Base-by-base conservation (phyloP, 352 stramenopile genomes). In the Detonula confervacea region DNA sequence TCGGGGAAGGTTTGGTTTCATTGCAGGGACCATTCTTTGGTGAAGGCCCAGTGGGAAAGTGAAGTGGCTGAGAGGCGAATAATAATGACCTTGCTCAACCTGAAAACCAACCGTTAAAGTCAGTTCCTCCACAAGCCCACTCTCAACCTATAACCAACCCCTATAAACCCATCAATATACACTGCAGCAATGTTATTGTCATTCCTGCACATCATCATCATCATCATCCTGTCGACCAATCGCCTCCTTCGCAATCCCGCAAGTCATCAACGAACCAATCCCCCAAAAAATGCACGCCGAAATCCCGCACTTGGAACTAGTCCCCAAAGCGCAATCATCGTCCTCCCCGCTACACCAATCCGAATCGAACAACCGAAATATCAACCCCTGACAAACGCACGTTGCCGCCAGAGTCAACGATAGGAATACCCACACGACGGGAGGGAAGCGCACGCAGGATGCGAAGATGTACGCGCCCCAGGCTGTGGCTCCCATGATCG, bases 231-330 rank as follows among this genome's bases (percentile, higher is more conserved):
- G 24, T 14, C 49, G 24, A 66, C 66, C 66, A 14, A 52, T 24
- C 1, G 52, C 54, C 25, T 75, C 66, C 30, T 67, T 75, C 16
- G 52, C 66, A 11, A 75, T 46, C 22, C 49, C 66, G 51, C 66
- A 75, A 25, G 66, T 75, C 66, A 75, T 75, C 16, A 75, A 60
- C 33, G 66, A 46, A 59, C 66, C 60, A 7, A 66, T 18, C 14
- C 37, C 55, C 66, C 66, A 75, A 60, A 75, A 66, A n/a, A 75
- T 55, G 37, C 52, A 66, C 18, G 66, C 66, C 18, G 35, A 66
- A 27, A 78, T 54, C 24, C 60, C 55, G 14, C 62, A 55, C 51
- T 51, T 66, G 7, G 70, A 65, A 29, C 70, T 72, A 29, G 37
- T 78, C 37, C 60, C 44, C 29, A 78, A 30, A 6, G 16, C 44